Base-by-base conservation (phyloP, 2,329 filamentous ascomycete genomes). In the Rachicladosporium sp. region DNA sequence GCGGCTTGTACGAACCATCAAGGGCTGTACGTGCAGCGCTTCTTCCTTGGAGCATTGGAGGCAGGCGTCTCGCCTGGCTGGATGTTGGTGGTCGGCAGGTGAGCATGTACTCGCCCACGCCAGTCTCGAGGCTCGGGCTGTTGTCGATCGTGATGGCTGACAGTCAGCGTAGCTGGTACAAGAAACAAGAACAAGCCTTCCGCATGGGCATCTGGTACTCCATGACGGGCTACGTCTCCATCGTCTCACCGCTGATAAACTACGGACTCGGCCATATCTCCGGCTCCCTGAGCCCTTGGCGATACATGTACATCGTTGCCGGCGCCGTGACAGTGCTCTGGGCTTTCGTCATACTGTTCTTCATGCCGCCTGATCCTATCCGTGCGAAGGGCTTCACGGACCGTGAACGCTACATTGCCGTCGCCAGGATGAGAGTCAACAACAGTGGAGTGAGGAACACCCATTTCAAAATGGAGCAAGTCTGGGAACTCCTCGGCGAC, bases 11-110 rank as follows among this genome's bases (percentile, higher is more conserved):
- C 48, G 4, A 93, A 76, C 54, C 95, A 87, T 62, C 66, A 69
- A 31, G 85, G 86, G 1, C 66, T 95, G n/a, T 70, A 94, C 36
- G 71, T 78, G 0, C 86, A 83, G 2, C 47, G 85, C 29, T 94
- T 94, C 68, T 89, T 95, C 58, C 71, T 95, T 1, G 88, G 88
- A 10, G 43, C 73, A 2, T 67, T 67, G 39, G 68, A 58, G 35
- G 53, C 64, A 0, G 67, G 67, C 37, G 69, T 71, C 65, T 83
- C 83, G 47, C 80, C 80, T 2, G 81, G 80, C 29, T 80, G 76
- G 43, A 52, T 53, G 41, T 82, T 87, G 54, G 65, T 88, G 5
- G 78, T 87, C 45, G 78, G 83, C 42, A 89, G 88, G 79, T 93
- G 83, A 58, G 21, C 31, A 1, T 4, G 10, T 10, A 10, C 10